A percentile compares a stretch with the other conserved stretches of the same genome.
These are phyloP conservation scores for Pleurotus djamor DNA, from an alignment of 768 basidiomycete species.

Conservation along the genomic window DNA sequence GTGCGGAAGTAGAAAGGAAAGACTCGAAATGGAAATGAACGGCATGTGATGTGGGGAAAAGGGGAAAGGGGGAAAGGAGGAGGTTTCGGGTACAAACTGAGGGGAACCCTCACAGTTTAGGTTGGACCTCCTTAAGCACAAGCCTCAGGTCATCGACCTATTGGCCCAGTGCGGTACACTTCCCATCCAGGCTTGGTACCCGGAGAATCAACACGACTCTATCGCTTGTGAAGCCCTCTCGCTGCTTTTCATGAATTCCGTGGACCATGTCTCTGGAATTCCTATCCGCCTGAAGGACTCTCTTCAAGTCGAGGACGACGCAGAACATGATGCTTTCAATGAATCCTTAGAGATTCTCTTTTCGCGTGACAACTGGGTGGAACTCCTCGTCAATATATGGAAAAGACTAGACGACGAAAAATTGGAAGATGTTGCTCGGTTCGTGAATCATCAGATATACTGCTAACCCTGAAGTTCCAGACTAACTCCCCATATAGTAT, in stretches of 20 bases:
- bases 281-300: conserved; percentile 7
- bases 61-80: no score
- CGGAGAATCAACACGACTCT: conserved; percentile 18
- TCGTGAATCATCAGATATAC: background rate
- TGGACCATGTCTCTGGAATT: conserved; percentile 18
- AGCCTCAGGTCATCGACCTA: conserved; percentile 17
- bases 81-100: no score
- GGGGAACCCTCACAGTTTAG: no score
- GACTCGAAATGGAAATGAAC: no score
- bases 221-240: conserved; percentile 20
- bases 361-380: conserved; percentile 21
- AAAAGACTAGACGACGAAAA: conserved; percentile 23
- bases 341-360: conserved; percentile 19
- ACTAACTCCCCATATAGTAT: conserved; percentile 8
- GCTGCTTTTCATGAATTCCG: conserved; percentile 18
- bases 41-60: no score
- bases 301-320: conserved; percentile 12
- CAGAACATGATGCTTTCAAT: conserved; percentile 18
- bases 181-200: conserved; percentile 22
- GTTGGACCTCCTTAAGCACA: conserved; percentile 15
- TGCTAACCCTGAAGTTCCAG: background rate
- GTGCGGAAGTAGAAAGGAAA: no score
- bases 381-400: conserved; percentile 21
- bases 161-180: conserved; percentile 23
- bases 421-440: conserved; percentile 15